Percentiles rank a stretch among this genome's conserved stretches.
Evolutionary conservation across 2,329 filamentous ascomycete genomes (phyloP).

Genomic region (Colletotrichum spaethianum): DNA sequence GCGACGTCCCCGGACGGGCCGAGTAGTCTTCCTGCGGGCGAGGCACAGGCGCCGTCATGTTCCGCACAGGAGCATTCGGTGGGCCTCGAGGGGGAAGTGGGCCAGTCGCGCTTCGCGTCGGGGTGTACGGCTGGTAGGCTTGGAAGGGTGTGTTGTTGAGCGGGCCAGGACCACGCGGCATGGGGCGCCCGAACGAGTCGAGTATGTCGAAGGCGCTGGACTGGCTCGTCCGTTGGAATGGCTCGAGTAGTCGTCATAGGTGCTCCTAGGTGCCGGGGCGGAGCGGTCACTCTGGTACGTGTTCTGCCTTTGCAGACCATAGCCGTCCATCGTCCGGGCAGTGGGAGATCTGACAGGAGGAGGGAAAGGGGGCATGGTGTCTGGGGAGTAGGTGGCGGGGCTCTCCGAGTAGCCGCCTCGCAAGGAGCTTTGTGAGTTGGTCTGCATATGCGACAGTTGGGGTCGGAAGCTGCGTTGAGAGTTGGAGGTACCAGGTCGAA

Average conservation of each 20-base stretch:
- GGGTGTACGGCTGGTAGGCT: slow-evolving; percentile 46
- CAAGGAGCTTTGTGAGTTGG: slow-evolving; percentile 39
- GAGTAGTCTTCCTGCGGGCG: slow-evolving; percentile 48
- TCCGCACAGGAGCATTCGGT: slow-evolving; percentile 57
- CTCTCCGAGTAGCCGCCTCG: slow-evolving; percentile 48
- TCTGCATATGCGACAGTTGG: slow-evolving; percentile 44
- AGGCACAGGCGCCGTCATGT: slow-evolving; percentile 60
- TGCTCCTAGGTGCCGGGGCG: slow-evolving; percentile 28
- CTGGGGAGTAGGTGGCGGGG: slow-evolving; percentile 48
- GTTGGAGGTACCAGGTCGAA: slow-evolving; percentile 53
- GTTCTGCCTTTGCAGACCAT: slow-evolving; percentile 42
- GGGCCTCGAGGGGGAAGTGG: slow-evolving; percentile 52
- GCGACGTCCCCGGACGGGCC: slow-evolving; percentile 47
- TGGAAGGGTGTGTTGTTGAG: slow-evolving; percentile 40
- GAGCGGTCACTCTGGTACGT: slow-evolving; percentile 24
- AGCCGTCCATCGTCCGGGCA: slow-evolving; percentile 50
- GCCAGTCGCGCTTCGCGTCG: slow-evolving; percentile 58
- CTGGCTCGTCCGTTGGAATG: slow-evolving; percentile 51
- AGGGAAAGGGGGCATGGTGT: slow-evolving; percentile 50
- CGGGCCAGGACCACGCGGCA: slow-evolving; percentile 42
- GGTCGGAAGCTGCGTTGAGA: slow-evolving; percentile 53
- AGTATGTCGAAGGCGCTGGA: slow-evolving; percentile 50
- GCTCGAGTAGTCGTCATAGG: slow-evolving; percentile 40
- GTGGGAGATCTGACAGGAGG: slow-evolving; percentile 51
- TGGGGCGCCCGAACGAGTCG: slow-evolving; percentile 45